Evolutionary conservation across 2,329 filamentous ascomycete species (phyloP).

Genomic region (Fusarium denticulatum): DNA sequence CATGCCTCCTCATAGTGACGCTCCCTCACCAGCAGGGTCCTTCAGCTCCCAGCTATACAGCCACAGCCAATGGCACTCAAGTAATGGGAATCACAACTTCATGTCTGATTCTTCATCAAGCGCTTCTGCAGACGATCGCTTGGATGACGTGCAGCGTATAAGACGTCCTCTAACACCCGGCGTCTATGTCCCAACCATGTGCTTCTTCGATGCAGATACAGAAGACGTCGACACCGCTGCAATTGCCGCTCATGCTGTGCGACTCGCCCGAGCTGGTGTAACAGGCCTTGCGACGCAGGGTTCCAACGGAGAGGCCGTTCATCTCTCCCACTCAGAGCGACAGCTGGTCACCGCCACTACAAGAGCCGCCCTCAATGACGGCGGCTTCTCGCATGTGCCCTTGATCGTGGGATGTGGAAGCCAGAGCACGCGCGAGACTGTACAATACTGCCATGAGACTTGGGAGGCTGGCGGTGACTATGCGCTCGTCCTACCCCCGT

Average conservation of each 20-base stretch:
- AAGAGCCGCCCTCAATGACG: constrained; percentile 71
- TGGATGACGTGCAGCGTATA: constrained; percentile 47
- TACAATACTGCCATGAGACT: constrained; percentile 75
- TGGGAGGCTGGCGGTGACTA: constrained; percentile 77
- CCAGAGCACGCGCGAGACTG: constrained; percentile 77
- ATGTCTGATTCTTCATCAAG: constrained; percentile 49
- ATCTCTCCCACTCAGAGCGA: constrained; percentile 77
- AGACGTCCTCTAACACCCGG: constrained; percentile 58
- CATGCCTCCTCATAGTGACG: constrained; percentile 40
- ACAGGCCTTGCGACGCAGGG: constrained; percentile 81
- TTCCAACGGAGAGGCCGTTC: constrained; percentile 85
- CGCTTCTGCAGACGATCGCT: constrained; percentile 53
- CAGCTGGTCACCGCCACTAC: constrained; percentile 75
- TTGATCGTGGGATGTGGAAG: constrained; percentile 80
- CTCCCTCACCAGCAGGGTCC: constrained; percentile 34
- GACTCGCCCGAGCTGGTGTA: constrained; percentile 78
- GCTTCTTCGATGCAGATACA: constrained; percentile 73
- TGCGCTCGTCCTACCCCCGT: constrained; percentile 78
- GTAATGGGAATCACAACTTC: constrained; percentile 34
- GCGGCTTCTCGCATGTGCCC: constrained; percentile 72
- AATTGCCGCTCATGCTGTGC: constrained; percentile 69
- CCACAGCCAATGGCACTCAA: constrained; percentile 46
- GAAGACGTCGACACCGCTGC: constrained; percentile 74
- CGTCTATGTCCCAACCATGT: constrained; percentile 78
- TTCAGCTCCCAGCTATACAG: constrained; percentile 37